Base-by-base conservation (phyloP, 371 early-diverging fungal genomes). In the Lichtheimia ramosa region DNA sequence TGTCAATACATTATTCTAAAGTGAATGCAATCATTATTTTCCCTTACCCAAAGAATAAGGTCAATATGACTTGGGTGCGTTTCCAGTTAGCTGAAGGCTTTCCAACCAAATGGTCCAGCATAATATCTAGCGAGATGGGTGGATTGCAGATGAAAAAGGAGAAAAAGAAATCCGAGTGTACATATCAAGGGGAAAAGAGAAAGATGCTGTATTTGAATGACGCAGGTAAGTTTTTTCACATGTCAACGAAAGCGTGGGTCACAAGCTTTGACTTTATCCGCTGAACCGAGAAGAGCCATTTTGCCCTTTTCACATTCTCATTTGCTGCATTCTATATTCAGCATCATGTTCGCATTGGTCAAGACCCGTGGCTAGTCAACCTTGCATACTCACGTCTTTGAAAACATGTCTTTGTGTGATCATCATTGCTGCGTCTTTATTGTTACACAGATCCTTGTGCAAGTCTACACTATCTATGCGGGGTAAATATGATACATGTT, bases 61-160 rank as follows among this genome's bases (percentile, higher is more conserved):
- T 76, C 3, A 90, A 62, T 20, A 95, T 50, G 13, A 89, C 89
- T 70, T 96, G 91, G 41, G 80, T 66, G 40, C 97, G 88, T 65
- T 94, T 91, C 82, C 90, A 89, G 51, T 87, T 88, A 15, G 94
- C 82, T n/a, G 96, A 96, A 8, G 98, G 98, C 52, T 87, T 90
- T 12, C 98, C 97, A 15, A 92, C 81, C 18, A 95, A 74, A 69
- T 97, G 95, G 63, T 97, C 96, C 41, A 97, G 69, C 95, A 96
- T 95, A 14, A 4, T 53, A 46, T 18, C 46, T 21, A 46, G 21
- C n/a, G 46, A 14, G 16, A 5, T 21, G 46, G 46, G 46, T 21
- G 18, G 46, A 46, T 18, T n/a, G 46, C 21, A 5, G 46, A 5
- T 46, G 46, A 21, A 46, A 21, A 46, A 46, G 16, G 16, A n/a